phyloP scores from a whole-genome alignment of 805 yeast species.

The Vanderwaltozyma verrucispora region DNA sequence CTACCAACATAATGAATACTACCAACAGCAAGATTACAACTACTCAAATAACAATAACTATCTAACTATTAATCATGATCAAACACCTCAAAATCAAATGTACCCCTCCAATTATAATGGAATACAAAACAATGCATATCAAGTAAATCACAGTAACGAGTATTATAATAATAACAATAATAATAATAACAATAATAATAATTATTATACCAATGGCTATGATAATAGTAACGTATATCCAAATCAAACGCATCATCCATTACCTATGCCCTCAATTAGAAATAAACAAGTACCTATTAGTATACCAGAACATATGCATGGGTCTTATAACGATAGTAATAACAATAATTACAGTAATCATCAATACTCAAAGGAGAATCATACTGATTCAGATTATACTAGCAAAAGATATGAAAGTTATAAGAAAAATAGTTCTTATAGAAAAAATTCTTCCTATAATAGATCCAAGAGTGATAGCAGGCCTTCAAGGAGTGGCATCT shows the following conservation, averaged over 20 bases:
- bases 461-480: conserved; percentile 9
- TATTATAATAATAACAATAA: conserved; percentile 3
- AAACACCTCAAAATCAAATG: too few species aligned
- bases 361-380: neutral
- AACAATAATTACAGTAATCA: neutral
- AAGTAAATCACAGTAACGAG: neutral
- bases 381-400: neutral
- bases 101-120: too few species aligned
- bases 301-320: too few species aligned
- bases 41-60: neutral
- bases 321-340: neutral
- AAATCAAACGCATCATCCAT: too few species aligned
- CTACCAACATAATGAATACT: neutral
- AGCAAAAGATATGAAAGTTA: neutral
- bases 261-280: too few species aligned
- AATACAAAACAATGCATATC: too few species aligned
- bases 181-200: conserved; percentile 4
- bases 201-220: conserved; percentile 1
- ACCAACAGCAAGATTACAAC: conserved; percentile 1
- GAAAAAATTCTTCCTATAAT: neutral
- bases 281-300: too few species aligned
- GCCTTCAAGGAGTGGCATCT: conserved; percentile 14
- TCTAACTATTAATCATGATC: too few species aligned
- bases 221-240: too few species aligned
- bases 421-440: neutral